Conservation (phyloP, 164 flowering plant species). For the Macadamia tetraphylla region DNA sequence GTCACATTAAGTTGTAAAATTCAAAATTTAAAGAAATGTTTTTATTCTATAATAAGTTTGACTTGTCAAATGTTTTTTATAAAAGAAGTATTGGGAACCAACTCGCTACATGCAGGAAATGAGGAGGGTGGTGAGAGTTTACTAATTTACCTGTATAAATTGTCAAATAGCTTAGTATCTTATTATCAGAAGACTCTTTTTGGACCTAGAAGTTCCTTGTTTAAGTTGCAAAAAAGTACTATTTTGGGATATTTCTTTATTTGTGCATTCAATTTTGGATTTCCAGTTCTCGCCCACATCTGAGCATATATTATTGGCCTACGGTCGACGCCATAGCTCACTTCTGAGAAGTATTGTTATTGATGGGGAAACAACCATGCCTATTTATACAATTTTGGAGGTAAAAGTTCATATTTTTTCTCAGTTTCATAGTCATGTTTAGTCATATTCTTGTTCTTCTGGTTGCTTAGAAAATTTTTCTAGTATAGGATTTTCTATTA, state of each 20-base stretch:
- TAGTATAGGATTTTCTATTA: background rate
- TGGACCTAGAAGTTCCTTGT: background rate
- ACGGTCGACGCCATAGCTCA: constrained; percentile 92
- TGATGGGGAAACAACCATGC: constrained; percentile 73
- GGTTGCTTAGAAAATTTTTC: background rate
- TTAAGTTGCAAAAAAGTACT: too few relatives aligned
- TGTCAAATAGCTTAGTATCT: background rate
- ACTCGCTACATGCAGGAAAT: too few relatives aligned
- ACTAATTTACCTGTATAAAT: background rate
- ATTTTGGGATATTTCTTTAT: too few relatives aligned
- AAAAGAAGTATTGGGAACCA: too few relatives aligned
- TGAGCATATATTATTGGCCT: constrained; percentile 84
- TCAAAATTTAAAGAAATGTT: too few relatives aligned
- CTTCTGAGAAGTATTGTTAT: constrained; percentile 88
- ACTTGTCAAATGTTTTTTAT: too few relatives aligned
- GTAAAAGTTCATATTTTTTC: constrained; percentile 26
- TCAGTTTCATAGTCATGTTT: background rate
- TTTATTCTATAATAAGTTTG: too few relatives aligned
- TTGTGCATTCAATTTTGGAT: constrained; percentile 10
- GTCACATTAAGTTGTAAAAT: too few relatives aligned
- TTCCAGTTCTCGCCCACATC: constrained; percentile 98
- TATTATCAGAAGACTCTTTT: background rate
- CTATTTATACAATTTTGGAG: constrained; percentile 88
- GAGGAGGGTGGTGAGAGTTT: background rate
- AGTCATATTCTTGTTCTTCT: background rate